Evolutionary conservation across 306 rosid species (phyloP).

Genomic region (Comarum palustre): DNA sequence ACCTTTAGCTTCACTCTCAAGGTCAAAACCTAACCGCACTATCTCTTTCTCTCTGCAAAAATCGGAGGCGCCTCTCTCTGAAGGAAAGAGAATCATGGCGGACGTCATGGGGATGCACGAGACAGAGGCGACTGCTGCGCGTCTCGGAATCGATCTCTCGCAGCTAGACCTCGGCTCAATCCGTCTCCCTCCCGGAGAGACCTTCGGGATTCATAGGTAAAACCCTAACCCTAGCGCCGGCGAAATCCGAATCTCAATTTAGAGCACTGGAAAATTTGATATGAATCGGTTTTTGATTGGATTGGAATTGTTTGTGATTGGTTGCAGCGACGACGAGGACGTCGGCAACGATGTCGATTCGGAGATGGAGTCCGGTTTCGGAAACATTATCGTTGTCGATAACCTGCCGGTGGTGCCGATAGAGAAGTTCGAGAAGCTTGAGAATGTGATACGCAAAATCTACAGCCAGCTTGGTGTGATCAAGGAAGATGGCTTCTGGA

Average conservation of each 20-base stretch:
- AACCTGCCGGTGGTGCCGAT: slow-evolving; percentile 69
- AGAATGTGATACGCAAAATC: slow-evolving; percentile 63
- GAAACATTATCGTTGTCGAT: slow-evolving; percentile 66
- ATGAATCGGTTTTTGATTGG: not conserved
- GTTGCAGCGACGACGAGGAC: slow-evolving; percentile 68
- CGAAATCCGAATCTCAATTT: not conserved
- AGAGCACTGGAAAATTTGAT: not conserved
- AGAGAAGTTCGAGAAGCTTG: slow-evolving; percentile 72
- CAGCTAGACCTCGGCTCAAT: slow-evolving; percentile 56
- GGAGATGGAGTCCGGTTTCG: slow-evolving; percentile 65
- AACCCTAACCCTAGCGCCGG: not conserved
- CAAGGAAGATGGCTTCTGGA: slow-evolving; percentile 73
- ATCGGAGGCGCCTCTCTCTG: not conserved
- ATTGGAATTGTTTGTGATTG: too few species aligned
- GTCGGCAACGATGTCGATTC: slow-evolving; percentile 43
- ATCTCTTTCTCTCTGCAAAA: not conserved
- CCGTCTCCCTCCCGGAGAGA: slow-evolving; percentile 55
- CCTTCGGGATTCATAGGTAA: slow-evolving; percentile 62
- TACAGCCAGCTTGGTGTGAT: slow-evolving; percentile 71
- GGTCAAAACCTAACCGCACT: not conserved
- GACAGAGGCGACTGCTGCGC: slow-evolving; percentile 59
- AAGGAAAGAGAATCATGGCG: slow-evolving; percentile 41
- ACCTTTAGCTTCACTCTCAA: not conserved
- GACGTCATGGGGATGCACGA: slow-evolving; percentile 60
- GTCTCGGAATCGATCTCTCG: slow-evolving; percentile 59